Percentiles rank a stretch among this genome's conserved stretches.
Conservation (phyloP, 2,329 filamentous ascomycete species). For the Aureobasidium sp. region DNA sequence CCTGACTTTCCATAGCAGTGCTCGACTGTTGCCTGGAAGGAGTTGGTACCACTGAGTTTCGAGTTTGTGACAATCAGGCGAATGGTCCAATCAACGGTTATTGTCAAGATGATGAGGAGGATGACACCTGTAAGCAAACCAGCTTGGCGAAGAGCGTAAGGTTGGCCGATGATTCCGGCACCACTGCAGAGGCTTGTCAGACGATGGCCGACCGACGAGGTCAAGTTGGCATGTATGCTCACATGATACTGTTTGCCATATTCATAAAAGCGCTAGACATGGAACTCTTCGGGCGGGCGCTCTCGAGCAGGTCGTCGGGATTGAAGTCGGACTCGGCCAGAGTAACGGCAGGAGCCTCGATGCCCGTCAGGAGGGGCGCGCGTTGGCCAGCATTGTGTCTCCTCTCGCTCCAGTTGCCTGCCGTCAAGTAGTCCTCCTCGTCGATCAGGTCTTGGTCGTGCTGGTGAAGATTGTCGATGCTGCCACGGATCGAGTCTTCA, state of each 20-base stretch:
- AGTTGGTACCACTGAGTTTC: slow-evolving; percentile 88
- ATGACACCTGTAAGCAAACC: slow-evolving; percentile 74
- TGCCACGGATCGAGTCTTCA: slow-evolving; percentile 21
- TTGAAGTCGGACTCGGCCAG: slow-evolving; percentile 57
- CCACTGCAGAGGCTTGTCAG: slow-evolving; percentile 33
- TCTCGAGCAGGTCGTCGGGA: slow-evolving; percentile 53
- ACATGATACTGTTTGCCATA: slow-evolving; percentile 98
- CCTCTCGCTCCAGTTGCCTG: slow-evolving; percentile 27
- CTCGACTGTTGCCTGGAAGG: slow-evolving; percentile 92
- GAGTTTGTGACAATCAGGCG: slow-evolving; percentile 94
- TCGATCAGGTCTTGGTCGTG: slow-evolving; percentile 41
- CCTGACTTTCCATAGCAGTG: slow-evolving; percentile 87
- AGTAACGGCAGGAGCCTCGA: slow-evolving; percentile 73
- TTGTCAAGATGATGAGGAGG: slow-evolving; percentile 70
- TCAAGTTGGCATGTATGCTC: slow-evolving; percentile 19
- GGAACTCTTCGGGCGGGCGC: slow-evolving; percentile 71
- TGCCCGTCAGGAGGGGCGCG: slow-evolving; percentile 69
- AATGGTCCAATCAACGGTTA: slow-evolving; percentile 95
- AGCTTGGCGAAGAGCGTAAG: slow-evolving; percentile 92
- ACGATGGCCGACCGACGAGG: background rate
- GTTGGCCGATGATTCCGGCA: slow-evolving; percentile 68
- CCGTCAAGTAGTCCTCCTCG: slow-evolving; percentile 54
- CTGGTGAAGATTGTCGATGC: slow-evolving; percentile 8
- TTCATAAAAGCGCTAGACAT: slow-evolving; percentile 94
- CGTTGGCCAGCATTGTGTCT: slow-evolving; percentile 42